Evolutionary conservation across 257 asterid species (phyloP).

Genomic region (Capsicum baccatum): DNA sequence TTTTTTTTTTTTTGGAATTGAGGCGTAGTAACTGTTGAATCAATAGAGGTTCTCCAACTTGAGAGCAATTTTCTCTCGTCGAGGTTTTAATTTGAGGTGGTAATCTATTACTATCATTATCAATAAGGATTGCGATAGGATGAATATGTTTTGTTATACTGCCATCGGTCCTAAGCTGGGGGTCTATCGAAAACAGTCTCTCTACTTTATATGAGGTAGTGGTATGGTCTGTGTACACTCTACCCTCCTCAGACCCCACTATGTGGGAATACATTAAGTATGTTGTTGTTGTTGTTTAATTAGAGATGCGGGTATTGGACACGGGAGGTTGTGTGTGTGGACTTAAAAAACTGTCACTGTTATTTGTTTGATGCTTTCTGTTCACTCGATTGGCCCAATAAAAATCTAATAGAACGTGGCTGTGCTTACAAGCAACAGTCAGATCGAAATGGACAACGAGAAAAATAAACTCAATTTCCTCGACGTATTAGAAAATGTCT

Average conservation of each 20-base stretch:
- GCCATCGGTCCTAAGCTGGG: no score
- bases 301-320: no score
- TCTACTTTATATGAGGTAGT: no score
- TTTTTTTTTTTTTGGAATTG: neutral
- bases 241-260: no score
- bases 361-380: neutral
- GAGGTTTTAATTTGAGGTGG: neutral
- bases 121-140: neutral
- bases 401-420: neutral
- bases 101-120: neutral
- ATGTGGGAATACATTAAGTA: no score
- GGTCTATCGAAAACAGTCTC: no score
- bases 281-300: no score
- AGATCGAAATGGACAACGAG: neutral
- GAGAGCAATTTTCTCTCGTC: neutral
- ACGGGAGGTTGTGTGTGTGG: no score
- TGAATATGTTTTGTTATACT: neutral
- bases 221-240: no score
- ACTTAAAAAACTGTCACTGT: neutral
- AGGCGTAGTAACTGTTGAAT: neutral
- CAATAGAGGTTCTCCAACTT: neutral
- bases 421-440: neutral
- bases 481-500: neutral
- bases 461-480: neutral
- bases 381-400: neutral